These are phyloP conservation scores for Microcyclospora pomicola DNA, from an alignment of 2,329 filamentous ascomycete species.

Conservation along the genomic window DNA sequence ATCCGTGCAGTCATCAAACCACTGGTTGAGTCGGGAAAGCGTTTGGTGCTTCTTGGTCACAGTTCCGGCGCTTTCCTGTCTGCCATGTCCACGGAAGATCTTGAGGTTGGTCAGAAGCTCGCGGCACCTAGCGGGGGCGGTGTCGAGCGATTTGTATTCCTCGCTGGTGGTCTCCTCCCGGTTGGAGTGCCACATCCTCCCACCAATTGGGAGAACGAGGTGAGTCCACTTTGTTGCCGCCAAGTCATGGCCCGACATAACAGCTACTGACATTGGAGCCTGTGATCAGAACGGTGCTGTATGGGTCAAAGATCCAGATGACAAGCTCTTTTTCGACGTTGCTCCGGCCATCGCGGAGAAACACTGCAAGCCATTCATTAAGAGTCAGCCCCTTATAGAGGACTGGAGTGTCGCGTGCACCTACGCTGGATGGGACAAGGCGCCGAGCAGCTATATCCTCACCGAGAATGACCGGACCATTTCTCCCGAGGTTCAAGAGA, in stretches of 20 bases:
- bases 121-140: too few relatives aligned
- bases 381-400: background rate
- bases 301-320: background rate
- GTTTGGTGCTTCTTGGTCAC: background rate
- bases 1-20: slow-evolving; percentile 1
- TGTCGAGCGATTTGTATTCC: too few relatives aligned
- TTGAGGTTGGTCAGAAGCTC: too few relatives aligned
- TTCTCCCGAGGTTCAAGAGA: too few relatives aligned
- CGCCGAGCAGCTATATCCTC: background rate
- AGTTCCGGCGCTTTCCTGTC: slow-evolving; percentile 1
- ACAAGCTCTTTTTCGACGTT: background rate
- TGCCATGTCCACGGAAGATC: slow-evolving; percentile 1
- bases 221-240: too few relatives aligned
- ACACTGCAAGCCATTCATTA: slow-evolving; percentile 1
- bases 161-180: background rate
- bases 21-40: slow-evolving; percentile 1
- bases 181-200: background rate
- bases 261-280: too few relatives aligned
- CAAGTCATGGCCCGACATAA: too few relatives aligned
- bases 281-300: slow-evolving; percentile 1
- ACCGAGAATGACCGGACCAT: slow-evolving; percentile 1
- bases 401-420: slow-evolving; percentile 1
- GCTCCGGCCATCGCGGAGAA: background rate
- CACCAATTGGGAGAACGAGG: background rate
- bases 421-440: slow-evolving; percentile 1